Conservation (phyloP, 2,329 filamentous ascomycete species). For the Sarocladium strictum region DNA sequence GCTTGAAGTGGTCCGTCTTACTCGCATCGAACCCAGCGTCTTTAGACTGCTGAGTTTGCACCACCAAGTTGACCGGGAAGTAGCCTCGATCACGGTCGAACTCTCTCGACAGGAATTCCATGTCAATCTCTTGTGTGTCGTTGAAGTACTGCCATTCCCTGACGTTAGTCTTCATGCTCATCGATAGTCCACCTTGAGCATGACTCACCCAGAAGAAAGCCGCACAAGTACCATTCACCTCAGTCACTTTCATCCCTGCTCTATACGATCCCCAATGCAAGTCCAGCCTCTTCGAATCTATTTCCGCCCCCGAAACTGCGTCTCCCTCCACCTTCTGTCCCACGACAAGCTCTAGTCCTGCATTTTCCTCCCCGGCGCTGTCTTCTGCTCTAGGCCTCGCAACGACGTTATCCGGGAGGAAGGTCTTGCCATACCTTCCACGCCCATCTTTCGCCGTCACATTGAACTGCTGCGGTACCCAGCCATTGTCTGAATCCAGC, state of each 20-base stretch:
- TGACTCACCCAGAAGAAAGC: conserved; percentile 70
- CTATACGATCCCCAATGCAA: conserved; percentile 66
- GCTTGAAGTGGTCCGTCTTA: conserved; percentile 50
- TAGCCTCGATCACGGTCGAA: conserved; percentile 44
- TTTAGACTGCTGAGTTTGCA: conserved; percentile 59
- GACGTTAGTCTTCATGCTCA: neutral
- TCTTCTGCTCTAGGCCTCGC: conserved; percentile 45
- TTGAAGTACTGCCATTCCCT: conserved; percentile 57
- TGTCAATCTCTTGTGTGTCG: conserved; percentile 74
- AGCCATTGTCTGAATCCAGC: conserved; percentile 48
- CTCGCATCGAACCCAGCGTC: conserved; percentile 56
- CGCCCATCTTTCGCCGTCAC: conserved; percentile 50
- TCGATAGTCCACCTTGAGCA: neutral
- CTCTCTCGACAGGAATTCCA: conserved; percentile 68
- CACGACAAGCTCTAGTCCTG: conserved; percentile 54
- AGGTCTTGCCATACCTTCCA: conserved; percentile 62
- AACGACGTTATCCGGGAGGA: conserved; percentile 50
- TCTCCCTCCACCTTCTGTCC: conserved; percentile 36
- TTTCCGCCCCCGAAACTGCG: conserved; percentile 56
- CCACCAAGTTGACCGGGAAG: conserved; percentile 66
- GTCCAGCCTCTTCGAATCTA: conserved; percentile 55
- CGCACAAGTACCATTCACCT: conserved; percentile 60
- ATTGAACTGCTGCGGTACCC: conserved; percentile 63
- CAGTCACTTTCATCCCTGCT: conserved; percentile 58
- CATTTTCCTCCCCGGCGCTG: conserved; percentile 35